A percentile compares a stretch with the other conserved stretches of the same genome.
phyloP scores from a whole-genome alignment of 2,329 filamentous ascomycete genomes.

The Fusarium euwallaceae region DNA sequence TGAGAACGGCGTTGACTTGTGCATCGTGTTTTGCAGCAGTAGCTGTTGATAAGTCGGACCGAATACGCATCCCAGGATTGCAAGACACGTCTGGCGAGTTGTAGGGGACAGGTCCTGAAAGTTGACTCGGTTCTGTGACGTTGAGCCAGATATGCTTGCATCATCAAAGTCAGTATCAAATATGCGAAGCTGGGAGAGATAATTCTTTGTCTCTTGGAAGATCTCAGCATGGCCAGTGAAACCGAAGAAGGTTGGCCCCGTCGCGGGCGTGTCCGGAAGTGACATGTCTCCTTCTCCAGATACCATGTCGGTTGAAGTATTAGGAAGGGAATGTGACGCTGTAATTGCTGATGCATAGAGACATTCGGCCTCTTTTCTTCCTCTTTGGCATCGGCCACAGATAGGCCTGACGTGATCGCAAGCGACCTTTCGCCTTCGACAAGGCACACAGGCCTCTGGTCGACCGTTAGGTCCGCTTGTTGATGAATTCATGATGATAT shows the following conservation, averaged over 20 bases:
- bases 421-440: conserved; percentile 32
- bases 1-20: neutral
- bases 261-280: neutral
- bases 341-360: conserved; percentile 5
- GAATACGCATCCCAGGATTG: conserved; percentile 12
- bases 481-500: neutral
- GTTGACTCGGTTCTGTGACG: neutral
- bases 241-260: neutral
- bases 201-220: conserved; percentile 7
- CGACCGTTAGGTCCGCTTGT: neutral
- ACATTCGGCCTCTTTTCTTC: conserved; percentile 12
- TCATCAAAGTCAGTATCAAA: neutral
- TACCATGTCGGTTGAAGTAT: neutral
- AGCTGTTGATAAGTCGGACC: conserved; percentile 6
- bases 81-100: conserved; percentile 14
- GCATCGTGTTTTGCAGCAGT: neutral
- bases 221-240: neutral
- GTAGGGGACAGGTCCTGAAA: conserved; percentile 9
- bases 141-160: neutral
- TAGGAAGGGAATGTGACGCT: neutral
- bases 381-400: conserved; percentile 50
- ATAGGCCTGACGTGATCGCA: conserved; percentile 55
- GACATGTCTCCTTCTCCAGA: neutral
- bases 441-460: conserved; percentile 2
- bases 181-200: neutral